These are phyloP conservation scores for Trypanosoma lewisi DNA, from an alignment of 208 protist species.

Conservation along the genomic window DNA sequence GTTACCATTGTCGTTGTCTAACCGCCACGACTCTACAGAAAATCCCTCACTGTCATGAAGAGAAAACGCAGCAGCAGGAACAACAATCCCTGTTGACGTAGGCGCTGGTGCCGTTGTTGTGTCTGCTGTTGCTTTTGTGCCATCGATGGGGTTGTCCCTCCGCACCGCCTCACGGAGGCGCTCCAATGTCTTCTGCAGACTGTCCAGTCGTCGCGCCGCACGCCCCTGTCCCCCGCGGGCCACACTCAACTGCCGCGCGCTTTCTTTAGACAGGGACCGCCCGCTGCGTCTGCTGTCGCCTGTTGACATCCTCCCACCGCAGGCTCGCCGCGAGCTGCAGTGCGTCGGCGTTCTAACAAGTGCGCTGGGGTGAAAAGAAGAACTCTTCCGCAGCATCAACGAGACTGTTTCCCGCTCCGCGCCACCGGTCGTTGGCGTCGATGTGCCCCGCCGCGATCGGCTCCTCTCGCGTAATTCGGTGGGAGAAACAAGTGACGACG, in stretches of 20 bases:
- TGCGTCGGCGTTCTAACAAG: constrained; percentile 9
- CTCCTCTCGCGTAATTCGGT: neutral
- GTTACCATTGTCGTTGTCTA: neutral
- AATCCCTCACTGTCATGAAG: neutral
- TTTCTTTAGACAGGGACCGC: neutral
- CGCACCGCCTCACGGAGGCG: constrained; percentile 22
- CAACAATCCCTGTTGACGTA: neutral
- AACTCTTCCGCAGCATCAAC: constrained; percentile 14
- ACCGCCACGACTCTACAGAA: neutral
- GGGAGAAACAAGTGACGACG: neutral
- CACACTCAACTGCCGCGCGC: neutral
- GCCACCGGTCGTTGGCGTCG: neutral
- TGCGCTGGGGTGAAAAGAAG: constrained; percentile 4
- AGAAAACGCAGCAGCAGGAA: neutral
- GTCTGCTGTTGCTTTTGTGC: neutral
- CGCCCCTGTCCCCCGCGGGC: neutral
- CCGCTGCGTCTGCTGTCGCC: neutral
- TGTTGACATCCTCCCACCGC: neutral
- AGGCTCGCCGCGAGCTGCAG: neutral
- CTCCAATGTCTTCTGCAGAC: constrained; percentile 17
- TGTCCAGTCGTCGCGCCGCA: neutral
- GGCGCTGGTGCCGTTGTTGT: neutral
- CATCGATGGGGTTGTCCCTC: neutral
- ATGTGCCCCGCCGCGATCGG: neutral
- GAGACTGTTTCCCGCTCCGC: constrained; percentile 16